Base-by-base conservation (phyloP, 192 early-diverging fungal genomes). In the Cetraspora pellucida region DNA sequence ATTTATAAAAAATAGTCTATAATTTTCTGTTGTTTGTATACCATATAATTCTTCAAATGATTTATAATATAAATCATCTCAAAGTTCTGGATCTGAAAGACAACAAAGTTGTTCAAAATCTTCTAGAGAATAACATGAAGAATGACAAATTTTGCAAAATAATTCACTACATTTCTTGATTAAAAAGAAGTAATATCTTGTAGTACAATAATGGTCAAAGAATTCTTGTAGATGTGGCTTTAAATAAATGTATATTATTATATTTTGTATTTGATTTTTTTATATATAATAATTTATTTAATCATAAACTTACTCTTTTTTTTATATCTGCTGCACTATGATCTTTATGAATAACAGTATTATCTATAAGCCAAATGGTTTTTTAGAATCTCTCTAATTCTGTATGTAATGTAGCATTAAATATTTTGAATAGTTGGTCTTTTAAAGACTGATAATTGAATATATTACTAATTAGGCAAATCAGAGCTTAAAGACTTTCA, bases 221-320 rank as follows among this genome's bases (percentile, higher is more conserved):
- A 57, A 57, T 57, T 57, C 55, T 21, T 57, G 55, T 19, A 57
- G 55, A 57, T 17, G n/a, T 57, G 55, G n/a, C 10, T 57, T 57
- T 57, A 57, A 57, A 57, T 57, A 57, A 57, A 57, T 8, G 19
- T 57, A 57, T 57, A n/a, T 57, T 57, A 57, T 57, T 57, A 49
- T 49, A 10, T 49, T 49, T 49, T 49, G 13, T 49, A 10, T 49
- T 10, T 6, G 6, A 49, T 13, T 49, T 49, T 49, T 13, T 10
- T 13, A 10, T n/a, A n/a, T n/a, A n/a, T n/a, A n/a, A n/a, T n/a
- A n/a, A n/a, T n/a, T n/a, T n/a, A n/a, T n/a, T n/a, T n/a, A n/a
- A n/a, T n/a, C n/a, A n/a, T 49, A 10, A 49, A n/a, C 47, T 49
- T 49, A 49, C 47, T 49, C 13, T 49, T 49, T 13, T 49, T 13